Conservation (phyloP, 1,139 yeast genomes). For the Geotrichum macrosporum region DNA sequence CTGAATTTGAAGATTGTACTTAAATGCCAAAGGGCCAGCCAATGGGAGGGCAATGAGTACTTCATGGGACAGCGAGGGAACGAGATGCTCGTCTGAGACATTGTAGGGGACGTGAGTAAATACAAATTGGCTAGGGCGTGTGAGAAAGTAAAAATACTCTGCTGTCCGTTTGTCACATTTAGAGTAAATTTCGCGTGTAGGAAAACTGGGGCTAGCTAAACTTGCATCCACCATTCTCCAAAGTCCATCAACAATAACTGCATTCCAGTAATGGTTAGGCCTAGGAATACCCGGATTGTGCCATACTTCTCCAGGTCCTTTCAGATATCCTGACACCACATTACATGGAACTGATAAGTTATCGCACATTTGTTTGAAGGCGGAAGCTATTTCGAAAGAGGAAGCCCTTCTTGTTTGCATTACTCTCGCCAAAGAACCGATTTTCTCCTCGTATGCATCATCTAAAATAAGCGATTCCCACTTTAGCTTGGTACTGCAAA, state of each 20-base stretch:
- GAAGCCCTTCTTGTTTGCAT: slow-evolving; percentile 50
- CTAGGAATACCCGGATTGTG: slow-evolving; percentile 44
- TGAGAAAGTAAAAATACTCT: slow-evolving; percentile 65
- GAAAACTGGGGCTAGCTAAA: slow-evolving; percentile 54
- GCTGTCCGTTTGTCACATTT: slow-evolving; percentile 24
- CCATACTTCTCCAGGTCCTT: slow-evolving; percentile 61
- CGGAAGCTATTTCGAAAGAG: slow-evolving; percentile 69
- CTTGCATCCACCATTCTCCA: slow-evolving; percentile 75
- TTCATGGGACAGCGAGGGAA: slow-evolving; percentile 75
- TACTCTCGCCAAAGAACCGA: slow-evolving; percentile 30
- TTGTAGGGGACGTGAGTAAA: slow-evolving; percentile 84
- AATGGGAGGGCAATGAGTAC: slow-evolving; percentile 80
- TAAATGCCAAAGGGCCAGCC: slow-evolving; percentile 74
- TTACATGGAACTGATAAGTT: slow-evolving; percentile 70
- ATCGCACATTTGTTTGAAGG: slow-evolving; percentile 69
- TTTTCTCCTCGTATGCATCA: slow-evolving; percentile 23
- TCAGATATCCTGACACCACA: slow-evolving; percentile 76
- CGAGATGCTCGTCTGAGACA: slow-evolving; percentile 74
- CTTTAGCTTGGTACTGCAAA: slow-evolving; percentile 51
- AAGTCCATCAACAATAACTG: slow-evolving; percentile 60
- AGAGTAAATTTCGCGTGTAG: slow-evolving; percentile 37
- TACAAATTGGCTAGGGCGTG: slow-evolving; percentile 68
- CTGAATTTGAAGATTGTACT: slow-evolving; percentile 52
- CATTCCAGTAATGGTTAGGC: slow-evolving; percentile 84
- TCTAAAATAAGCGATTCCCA: slow-evolving; percentile 33